These are phyloP conservation scores for Leccinum arenicola DNA, from an alignment of 768 basidiomycete genomes.

Conservation along the genomic window DNA sequence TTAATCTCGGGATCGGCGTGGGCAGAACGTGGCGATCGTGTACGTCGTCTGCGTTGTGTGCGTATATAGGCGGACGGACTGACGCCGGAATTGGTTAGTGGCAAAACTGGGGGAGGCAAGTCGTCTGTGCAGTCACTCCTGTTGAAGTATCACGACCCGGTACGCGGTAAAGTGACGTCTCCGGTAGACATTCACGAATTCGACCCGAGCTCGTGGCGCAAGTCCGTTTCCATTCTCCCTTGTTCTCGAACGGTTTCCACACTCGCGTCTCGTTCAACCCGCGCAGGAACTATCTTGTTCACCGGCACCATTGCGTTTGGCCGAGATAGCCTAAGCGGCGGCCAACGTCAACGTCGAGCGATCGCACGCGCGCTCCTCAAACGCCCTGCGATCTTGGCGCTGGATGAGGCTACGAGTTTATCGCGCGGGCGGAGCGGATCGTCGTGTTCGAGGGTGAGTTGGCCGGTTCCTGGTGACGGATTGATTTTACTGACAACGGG, in stretches of 20 bases:
- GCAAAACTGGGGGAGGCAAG: slow-evolving; percentile 92
- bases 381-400: slow-evolving; percentile 81
- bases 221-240: slow-evolving; percentile 24
- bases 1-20: slow-evolving; percentile 74
- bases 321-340: slow-evolving; percentile 44
- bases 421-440: too few species aligned
- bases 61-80: neutral
- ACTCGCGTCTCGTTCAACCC: too few species aligned
- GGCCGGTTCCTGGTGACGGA: too few species aligned
- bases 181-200: slow-evolving; percentile 92
- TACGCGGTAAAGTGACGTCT: slow-evolving; percentile 77
- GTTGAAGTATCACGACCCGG: slow-evolving; percentile 85
- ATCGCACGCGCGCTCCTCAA: slow-evolving; percentile 86
- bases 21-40: slow-evolving; percentile 92
- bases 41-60: slow-evolving; percentile 39
- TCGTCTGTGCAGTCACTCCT: slow-evolving; percentile 87
- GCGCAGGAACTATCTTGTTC: slow-evolving; percentile 73
- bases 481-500: too few species aligned
- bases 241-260: too few species aligned
- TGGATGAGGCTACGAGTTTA: slow-evolving; percentile 83
- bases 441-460: too few species aligned
- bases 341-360: slow-evolving; percentile 78
- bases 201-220: slow-evolving; percentile 81
- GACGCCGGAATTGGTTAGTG: slow-evolving; percentile 42
- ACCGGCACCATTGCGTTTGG: slow-evolving; percentile 87